Conservation (phyloP, 2,329 filamentous ascomycete genomes). For the Chrysosporium keratinophilum region DNA sequence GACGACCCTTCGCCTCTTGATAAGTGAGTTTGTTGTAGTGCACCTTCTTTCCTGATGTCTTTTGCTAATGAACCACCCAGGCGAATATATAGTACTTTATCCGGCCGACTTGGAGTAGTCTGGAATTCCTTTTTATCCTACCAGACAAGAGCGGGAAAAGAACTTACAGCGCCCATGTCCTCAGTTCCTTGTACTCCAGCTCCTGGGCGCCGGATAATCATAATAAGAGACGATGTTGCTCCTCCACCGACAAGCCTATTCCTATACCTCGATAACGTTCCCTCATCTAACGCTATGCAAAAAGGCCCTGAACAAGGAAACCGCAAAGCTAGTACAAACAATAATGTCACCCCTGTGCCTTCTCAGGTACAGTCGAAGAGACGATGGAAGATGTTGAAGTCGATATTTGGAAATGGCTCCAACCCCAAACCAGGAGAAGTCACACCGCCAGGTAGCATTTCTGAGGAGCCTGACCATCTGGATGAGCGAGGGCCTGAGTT, state of each 20-base stretch:
- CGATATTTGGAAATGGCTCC: constrained; percentile 39
- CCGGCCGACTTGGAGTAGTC: constrained; percentile 56
- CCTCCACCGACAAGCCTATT: constrained; percentile 41
- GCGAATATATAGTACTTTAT: constrained; percentile 58
- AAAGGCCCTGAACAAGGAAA: constrained; percentile 23
- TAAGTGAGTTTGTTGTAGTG: constrained; percentile 43
- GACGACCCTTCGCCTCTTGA: constrained; percentile 57
- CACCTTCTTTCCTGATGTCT: background rate
- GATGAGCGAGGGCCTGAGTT: constrained; percentile 19
- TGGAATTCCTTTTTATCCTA: constrained; percentile 75
- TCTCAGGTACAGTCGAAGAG: constrained; percentile 27
- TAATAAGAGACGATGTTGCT: constrained; percentile 68
- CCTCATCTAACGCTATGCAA: constrained; percentile 19
- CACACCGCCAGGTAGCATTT: constrained; percentile 30
- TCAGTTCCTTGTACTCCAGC: constrained; percentile 76
- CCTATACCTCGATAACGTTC: constrained; percentile 33
- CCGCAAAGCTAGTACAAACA: constrained; percentile 23
- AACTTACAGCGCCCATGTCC: constrained; percentile 51
- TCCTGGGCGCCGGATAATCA: constrained; percentile 74
- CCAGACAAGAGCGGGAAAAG: constrained; percentile 54
- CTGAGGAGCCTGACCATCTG: constrained; percentile 22
- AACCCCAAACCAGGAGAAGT: constrained; percentile 37
- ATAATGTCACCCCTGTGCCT: constrained; percentile 13
- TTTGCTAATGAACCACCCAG: constrained; percentile 36
- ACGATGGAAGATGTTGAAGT: constrained; percentile 44